Percentiles rank a stretch among this genome's conserved stretches.
These are phyloP conservation scores for Nymphaea thermarum DNA, from an alignment of 164 flowering plant genomes.

Conservation along the genomic window DNA sequence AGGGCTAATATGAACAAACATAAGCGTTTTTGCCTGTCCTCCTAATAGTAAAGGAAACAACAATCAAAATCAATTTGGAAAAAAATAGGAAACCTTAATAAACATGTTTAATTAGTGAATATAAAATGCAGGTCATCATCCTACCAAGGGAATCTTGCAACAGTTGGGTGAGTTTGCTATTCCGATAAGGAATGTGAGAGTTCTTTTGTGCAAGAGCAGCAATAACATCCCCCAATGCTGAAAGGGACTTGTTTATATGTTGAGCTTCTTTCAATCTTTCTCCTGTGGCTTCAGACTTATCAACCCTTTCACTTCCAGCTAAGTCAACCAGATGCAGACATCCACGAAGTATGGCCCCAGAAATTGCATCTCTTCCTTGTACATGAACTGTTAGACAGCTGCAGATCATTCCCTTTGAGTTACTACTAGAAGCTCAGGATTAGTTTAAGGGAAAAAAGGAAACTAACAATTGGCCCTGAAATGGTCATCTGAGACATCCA, in stretches of 20 bases:
- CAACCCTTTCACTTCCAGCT: conserved; percentile 83
- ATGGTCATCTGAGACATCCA: not conserved
- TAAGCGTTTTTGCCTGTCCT: conserved; percentile 91
- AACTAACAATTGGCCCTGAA: not conserved
- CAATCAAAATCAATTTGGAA: not conserved
- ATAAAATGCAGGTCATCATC: not conserved
- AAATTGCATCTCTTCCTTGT: conserved; percentile 58
- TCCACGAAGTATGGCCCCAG: conserved; percentile 53
- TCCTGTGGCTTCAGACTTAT: conserved; percentile 66
- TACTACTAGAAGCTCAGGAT: not conserved
- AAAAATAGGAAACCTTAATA: no score
- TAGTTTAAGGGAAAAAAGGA: not conserved
- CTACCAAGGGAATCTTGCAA: conserved; percentile 85
- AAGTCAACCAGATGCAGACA: conserved; percentile 81
- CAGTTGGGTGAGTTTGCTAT: conserved; percentile 73
- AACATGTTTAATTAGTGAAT: not conserved
- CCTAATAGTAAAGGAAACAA: conserved; percentile 24
- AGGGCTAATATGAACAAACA: conserved; percentile 97
- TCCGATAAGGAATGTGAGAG: conserved; percentile 70
- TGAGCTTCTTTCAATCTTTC: conserved; percentile 73
- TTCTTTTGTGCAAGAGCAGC: conserved; percentile 56
- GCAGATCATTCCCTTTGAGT: conserved; percentile 10
- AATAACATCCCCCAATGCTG: conserved; percentile 83
- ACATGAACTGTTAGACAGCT: conserved; percentile 84
- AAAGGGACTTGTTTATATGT: conserved; percentile 69